Base-by-base conservation (phyloP, 192 early-diverging fungal genomes). In the Coemansia sp. region DNA sequence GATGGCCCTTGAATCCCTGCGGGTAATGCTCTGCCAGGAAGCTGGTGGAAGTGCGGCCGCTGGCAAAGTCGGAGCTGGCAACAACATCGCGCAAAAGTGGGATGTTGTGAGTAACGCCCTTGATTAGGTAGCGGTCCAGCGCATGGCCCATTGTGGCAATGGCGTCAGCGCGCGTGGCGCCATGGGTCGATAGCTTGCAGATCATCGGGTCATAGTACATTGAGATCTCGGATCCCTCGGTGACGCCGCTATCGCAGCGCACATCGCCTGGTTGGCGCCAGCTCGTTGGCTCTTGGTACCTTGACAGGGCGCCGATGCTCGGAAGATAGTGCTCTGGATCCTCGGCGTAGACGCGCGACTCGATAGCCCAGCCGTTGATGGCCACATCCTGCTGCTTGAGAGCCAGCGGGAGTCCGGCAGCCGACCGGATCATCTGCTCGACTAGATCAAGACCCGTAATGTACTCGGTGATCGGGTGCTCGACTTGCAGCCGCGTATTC, bases 121-220 rank as follows among this genome's bases (percentile, higher is more conserved):
- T 91, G 76, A 98, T 95, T 45, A 96, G 90, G 71, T 95, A 96
- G 26, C 83, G 85, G 80, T 98, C 96, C 61, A 98, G 84, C 12
- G 95, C 94, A 43, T 85, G 73, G 58, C 88, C 83, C 94, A 98
- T 95, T 34, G 72, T 84, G 34, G 84, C 64, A 20, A 94, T 91
- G 2, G 94, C 92, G 60, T 87, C 87, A n/a, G 86, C 78, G 56
- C 96, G 88, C 5, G 89, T 91, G 14, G 73, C 66, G 15, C 91
- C 94, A 66, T 95, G 88, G n/a, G 93, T 93, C 60, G 88, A 91
- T 18, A 98, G 86, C 85, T 96, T 97, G 84, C 96, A 95, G 48
- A 98, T 93, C 83, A 98, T 87, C 38, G 96, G 95, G 69, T 98
- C 96, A 77, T 98, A 98, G 85, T 95, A 93, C 35, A 98, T 92